A percentile compares a stretch with the other conserved stretches of the same genome.
phyloP scores from a whole-genome alignment of 805 yeast species.

The Candida saitoana region DNA sequence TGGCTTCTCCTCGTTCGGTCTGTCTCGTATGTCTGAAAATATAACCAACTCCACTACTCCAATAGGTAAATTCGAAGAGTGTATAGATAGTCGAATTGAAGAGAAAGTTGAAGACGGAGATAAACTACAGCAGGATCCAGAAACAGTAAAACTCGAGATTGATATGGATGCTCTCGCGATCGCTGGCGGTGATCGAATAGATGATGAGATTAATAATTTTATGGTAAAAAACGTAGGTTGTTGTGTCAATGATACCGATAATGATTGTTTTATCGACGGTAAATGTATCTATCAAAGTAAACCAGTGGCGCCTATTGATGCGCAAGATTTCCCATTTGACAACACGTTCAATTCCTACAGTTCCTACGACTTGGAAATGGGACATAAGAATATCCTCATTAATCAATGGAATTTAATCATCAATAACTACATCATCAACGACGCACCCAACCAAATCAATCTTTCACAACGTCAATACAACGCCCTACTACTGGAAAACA shows the following conservation, averaged over 20 bases:
- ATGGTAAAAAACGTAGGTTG: background rate
- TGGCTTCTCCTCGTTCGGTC: background rate
- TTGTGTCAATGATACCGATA: background rate
- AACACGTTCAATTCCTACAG: background rate
- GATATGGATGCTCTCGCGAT: background rate
- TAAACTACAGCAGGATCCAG: background rate
- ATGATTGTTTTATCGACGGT: background rate
- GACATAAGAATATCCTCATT: constrained; percentile 1
- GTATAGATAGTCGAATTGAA: background rate
- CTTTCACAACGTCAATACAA: constrained; percentile 38
- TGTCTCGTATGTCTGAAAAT: background rate
- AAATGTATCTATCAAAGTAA: background rate
- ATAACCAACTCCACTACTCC: background rate
- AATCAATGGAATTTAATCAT: constrained; percentile 40
- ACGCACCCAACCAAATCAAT: constrained; percentile 48
- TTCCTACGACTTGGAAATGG: background rate
- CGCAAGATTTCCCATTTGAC: background rate
- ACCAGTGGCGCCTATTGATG: background rate
- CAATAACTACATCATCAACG: constrained; percentile 32
- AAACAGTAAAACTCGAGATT: background rate
- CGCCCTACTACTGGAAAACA: constrained; percentile 18
- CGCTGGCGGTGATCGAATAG: no score
- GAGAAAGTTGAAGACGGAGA: background rate
- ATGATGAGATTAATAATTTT: background rate
- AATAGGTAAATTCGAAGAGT: background rate